phyloP scores from a whole-genome alignment of 1,139 yeast species.

The Meyerozyma carpophila region DNA sequence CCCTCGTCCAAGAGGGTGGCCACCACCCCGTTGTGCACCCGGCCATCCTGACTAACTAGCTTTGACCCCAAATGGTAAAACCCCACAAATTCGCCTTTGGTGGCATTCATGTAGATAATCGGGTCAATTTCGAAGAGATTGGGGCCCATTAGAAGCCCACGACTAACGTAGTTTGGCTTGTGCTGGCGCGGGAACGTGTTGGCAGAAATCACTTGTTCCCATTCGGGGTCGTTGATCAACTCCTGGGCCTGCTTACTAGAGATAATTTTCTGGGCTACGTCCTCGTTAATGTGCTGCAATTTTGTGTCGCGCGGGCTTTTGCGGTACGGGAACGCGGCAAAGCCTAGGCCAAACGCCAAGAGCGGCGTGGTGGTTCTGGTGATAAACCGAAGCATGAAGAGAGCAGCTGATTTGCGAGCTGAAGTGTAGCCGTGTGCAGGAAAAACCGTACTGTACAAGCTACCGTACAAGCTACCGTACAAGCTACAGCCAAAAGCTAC shows the following conservation, averaged over 20 bases:
- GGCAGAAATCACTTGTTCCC: slow-evolving; percentile 25
- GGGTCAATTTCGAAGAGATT: slow-evolving; percentile 65
- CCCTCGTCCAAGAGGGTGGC: slow-evolving; percentile 85
- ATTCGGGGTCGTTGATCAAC: slow-evolving; percentile 22
- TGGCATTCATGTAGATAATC: slow-evolving; percentile 43
- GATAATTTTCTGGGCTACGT: slow-evolving; percentile 27
- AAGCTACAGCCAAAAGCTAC: no score
- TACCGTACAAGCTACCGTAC: no score
- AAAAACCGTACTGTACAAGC: no score
- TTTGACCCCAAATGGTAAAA: slow-evolving; percentile 69
- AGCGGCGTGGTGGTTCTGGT: slow-evolving; percentile 24
- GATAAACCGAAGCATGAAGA: neutral
- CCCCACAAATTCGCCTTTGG: slow-evolving; percentile 45
- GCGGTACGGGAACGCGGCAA: slow-evolving; percentile 41
- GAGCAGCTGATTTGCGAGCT: no score
- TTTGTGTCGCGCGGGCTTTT: slow-evolving; percentile 18
- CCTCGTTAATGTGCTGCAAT: slow-evolving; percentile 24
- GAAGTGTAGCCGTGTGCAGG: no score
- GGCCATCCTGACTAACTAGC: slow-evolving; percentile 64
- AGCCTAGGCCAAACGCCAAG: slow-evolving; percentile 43
- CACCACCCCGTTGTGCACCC: slow-evolving; percentile 81
- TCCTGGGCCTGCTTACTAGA: slow-evolving; percentile 25
- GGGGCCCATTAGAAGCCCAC: slow-evolving; percentile 61
- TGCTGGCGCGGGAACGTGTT: slow-evolving; percentile 57
- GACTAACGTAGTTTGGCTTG: slow-evolving; percentile 56